These are phyloP conservation scores for Nitzschia sp. DNA, from an alignment of 108 stramenopile genomes.

Conservation along the genomic window DNA sequence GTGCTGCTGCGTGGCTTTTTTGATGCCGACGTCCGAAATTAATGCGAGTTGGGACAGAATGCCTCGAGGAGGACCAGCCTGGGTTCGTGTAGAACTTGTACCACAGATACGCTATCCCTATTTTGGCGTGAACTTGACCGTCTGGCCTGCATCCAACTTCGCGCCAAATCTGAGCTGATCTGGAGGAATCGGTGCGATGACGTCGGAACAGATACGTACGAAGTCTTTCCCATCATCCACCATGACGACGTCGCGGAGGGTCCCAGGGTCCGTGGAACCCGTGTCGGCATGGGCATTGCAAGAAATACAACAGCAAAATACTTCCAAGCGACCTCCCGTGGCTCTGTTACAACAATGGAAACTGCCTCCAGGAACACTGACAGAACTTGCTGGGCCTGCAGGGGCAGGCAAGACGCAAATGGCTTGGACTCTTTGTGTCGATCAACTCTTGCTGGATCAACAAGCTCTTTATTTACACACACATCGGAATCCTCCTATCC, in stretches of 20 bases:
- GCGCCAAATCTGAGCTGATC: background rate
- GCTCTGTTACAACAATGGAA: conserved; percentile 16
- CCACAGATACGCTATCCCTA: background rate
- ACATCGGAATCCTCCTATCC: conserved; percentile 37
- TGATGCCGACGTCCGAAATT: background rate
- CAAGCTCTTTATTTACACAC: conserved; percentile 60
- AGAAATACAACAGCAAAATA: background rate
- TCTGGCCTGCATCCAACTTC: background rate
- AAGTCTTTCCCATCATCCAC: no score
- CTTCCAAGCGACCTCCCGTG: background rate
- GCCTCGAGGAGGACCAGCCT: no score
- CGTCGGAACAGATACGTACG: no score
- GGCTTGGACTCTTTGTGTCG: conserved; percentile 49
- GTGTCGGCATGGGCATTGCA: background rate
- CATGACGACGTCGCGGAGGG: background rate
- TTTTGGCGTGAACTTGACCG: conserved; percentile 3
- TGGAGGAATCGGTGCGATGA: background rate
- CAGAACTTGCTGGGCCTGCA: conserved; percentile 64
- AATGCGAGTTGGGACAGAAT: background rate
- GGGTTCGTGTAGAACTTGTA: background rate
- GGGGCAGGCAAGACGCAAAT: conserved; percentile 78
- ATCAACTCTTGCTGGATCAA: conserved; percentile 12
- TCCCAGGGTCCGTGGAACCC: conserved; percentile 12
- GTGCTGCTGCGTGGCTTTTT: conserved; percentile 3
- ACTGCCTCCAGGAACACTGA: conserved; percentile 39